Conservation (phyloP, 2,329 filamentous ascomycete genomes). For the Orbilia blumenaviensis region DNA sequence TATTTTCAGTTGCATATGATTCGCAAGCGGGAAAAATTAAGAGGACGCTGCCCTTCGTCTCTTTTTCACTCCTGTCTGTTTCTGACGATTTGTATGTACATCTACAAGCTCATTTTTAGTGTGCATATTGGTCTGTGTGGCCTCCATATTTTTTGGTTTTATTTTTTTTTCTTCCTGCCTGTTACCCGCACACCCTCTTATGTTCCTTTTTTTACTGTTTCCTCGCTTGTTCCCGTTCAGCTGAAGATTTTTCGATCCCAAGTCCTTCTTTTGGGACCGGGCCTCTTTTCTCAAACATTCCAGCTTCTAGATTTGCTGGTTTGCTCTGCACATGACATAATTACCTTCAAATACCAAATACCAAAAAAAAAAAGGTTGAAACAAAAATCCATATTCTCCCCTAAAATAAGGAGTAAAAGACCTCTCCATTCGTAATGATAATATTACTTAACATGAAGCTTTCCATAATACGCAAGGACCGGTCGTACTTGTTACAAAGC, state of each 20-base stretch:
- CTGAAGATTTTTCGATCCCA: conserved; percentile 50
- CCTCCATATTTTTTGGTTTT: conserved; percentile 9
- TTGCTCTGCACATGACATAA: background rate
- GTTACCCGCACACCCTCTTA: conserved; percentile 29
- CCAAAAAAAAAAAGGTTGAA: conserved; percentile 4
- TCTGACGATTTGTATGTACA: conserved; percentile 29
- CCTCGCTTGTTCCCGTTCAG: conserved; percentile 53
- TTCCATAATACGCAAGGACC: background rate
- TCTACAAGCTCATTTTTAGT: conserved; percentile 26
- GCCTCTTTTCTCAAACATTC: conserved; percentile 15
- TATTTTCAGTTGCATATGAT: conserved; percentile 36
- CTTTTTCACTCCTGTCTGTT: conserved; percentile 39
- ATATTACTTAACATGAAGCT: background rate
- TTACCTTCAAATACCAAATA: background rate
- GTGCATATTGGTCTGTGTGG: conserved; percentile 42
- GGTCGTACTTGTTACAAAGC: background rate
- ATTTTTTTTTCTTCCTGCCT: too few relatives aligned
- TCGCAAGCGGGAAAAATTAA: conserved; percentile 47
- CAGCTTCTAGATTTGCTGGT: background rate
- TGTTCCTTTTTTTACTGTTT: conserved; percentile 20
- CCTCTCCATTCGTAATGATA: background rate
- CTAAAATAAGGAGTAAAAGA: background rate
- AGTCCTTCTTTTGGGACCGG: conserved; percentile 31
- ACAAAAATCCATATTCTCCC: background rate
- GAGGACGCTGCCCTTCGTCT: conserved; percentile 27